Evolutionary conservation across 2,329 filamentous ascomycete genomes (phyloP), one percentile per base, ranked within the genome.

Genomic region (Penicillium olsonii): DNA sequence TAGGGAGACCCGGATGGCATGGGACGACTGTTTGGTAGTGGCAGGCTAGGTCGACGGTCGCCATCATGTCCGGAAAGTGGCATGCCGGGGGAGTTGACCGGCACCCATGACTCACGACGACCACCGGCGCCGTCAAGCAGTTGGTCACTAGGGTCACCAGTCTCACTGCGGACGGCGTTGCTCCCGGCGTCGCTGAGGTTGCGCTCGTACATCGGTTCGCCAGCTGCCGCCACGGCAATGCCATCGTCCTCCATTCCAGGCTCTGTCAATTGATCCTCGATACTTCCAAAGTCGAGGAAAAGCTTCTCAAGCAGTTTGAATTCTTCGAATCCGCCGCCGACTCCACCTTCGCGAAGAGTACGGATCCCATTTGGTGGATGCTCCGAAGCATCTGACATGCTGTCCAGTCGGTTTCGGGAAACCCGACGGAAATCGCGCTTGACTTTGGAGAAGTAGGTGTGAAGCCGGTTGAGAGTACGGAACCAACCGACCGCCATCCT

Each of bases 401-500:
- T 60, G 19, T 71, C 67, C 15, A 57, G 26, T 22, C 59, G 56
- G 22, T 62, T 67, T 29, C 70, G 66, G 0, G 67, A 69, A 35
- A 62, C 57, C 8, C 69, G 68, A 20, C 65, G 67, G 50, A 67
- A 66, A 37, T 73, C 70, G 11, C 60, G 67, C 52, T 70, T 71
- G 41, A 68, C 69, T 43, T 69, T 71, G 34, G 63, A 60, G 54
- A 69, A 73, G 53, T 74, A 75, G 48, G 61, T 71, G 54, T 74
- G 66, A 27, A 74, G 57, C 8, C 71, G 69, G 45, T 74, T 70
- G 27, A 75, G 43, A 3, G 72, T 74, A n/a, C 72, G 69, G 63
- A 74, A 72, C 72, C 72, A 75, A 8, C 70, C 71, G 12, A 54
- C 56, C 2, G 72, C 70, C 68, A 75, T 72, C 46, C 64, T 68